These are phyloP conservation scores for Hortaea werneckii DNA, from an alignment of 2,329 filamentous ascomycete species.

Conservation along the genomic window DNA sequence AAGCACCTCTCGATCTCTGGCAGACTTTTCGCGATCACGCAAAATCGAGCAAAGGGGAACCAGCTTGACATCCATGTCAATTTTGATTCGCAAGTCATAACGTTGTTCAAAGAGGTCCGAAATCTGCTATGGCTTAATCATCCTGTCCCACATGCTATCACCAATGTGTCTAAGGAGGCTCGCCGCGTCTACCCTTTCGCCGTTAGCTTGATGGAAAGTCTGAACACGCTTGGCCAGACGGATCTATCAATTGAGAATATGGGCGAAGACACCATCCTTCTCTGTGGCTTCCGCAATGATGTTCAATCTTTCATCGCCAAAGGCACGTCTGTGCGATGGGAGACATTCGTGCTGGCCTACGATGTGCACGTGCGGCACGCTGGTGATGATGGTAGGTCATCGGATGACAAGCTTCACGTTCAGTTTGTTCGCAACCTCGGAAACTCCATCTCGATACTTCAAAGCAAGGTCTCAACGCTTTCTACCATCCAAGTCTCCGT, in stretches of 20 bases:
- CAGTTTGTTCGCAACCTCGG: slow-evolving; percentile 95
- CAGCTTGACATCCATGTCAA: slow-evolving; percentile 83
- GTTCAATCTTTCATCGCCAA: slow-evolving; percentile 75
- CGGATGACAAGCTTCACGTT: slow-evolving; percentile 51
- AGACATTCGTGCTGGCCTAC: slow-evolving; percentile 95
- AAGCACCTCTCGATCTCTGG: slow-evolving; percentile 87
- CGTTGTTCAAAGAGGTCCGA: slow-evolving; percentile 94
- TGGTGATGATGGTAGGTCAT: slow-evolving; percentile 19
- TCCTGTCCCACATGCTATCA: slow-evolving; percentile 85
- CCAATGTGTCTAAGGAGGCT: slow-evolving; percentile 95
- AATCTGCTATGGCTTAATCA: slow-evolving; percentile 94
- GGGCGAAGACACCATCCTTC: slow-evolving; percentile 74
- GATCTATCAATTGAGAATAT: slow-evolving; percentile 74
- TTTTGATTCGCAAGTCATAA: slow-evolving; percentile 94
- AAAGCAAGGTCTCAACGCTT: slow-evolving; percentile 74
- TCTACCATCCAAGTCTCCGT: slow-evolving; percentile 68
- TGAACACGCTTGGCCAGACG: slow-evolving; percentile 86
- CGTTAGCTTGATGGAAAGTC: slow-evolving; percentile 96
- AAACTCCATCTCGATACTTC: slow-evolving; percentile 72
- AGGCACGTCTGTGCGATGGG: slow-evolving; percentile 86
- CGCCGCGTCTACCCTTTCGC: slow-evolving; percentile 97
- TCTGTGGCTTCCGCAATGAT: slow-evolving; percentile 87
- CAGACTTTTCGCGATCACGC: slow-evolving; percentile 78
- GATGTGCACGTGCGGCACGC: slow-evolving; percentile 71
- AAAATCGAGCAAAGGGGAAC: slow-evolving; percentile 83